Percentiles rank a stretch among this genome's conserved stretches.
Conservation (phyloP, 306 rosid species). For the Vigna trinervia region DNA sequence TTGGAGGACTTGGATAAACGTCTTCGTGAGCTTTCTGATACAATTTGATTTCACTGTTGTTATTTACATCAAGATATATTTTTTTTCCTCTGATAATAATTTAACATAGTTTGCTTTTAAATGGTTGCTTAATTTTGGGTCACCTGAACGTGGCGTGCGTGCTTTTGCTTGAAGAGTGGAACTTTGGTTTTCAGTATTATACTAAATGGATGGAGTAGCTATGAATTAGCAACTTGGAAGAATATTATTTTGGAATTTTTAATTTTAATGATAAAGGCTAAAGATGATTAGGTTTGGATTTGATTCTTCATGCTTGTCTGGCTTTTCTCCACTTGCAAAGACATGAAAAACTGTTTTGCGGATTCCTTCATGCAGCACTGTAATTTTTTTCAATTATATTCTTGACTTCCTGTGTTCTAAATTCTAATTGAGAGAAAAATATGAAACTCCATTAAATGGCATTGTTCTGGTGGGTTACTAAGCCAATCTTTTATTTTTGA, state of each 20-base stretch:
- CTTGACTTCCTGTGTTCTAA: background rate
- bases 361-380: background rate
- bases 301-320: background rate
- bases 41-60: conserved; percentile 29
- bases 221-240: conserved; percentile 5
- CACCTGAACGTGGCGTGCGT: background rate
- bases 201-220: background rate
- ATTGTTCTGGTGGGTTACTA: background rate
- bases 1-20: conserved; percentile 67
- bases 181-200: background rate
- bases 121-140: background rate
- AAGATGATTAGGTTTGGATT: background rate
- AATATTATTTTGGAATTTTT: background rate
- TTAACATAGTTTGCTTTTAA: background rate
- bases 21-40: conserved; percentile 58
- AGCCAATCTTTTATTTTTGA: background rate
- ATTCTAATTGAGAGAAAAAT: background rate
- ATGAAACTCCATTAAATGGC: background rate
- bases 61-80: background rate
- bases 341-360: too few species aligned
- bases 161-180: background rate
- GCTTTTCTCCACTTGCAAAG: background rate
- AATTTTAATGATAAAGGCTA: background rate
- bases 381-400: background rate
- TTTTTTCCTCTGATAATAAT: background rate